A percentile compares a stretch with the other conserved stretches of the same genome.
Evolutionary conservation across 2,329 filamentous ascomycete species (phyloP).

Genomic region (Xylaria multiplex): DNA sequence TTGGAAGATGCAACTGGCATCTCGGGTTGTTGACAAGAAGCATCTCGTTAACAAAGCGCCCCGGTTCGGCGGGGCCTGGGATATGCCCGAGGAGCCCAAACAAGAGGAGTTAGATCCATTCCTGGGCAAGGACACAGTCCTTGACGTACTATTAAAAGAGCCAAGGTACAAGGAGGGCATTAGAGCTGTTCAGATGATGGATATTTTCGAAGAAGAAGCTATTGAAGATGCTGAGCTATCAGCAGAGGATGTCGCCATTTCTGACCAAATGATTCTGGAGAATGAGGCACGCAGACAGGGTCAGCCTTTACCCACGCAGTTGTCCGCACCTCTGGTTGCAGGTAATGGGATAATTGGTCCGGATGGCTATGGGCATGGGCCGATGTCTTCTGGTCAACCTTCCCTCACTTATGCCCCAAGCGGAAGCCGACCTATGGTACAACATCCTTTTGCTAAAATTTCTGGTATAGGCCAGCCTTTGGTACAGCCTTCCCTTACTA

Average conservation of each 20-base stretch:
- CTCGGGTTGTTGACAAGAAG: conserved; percentile 84
- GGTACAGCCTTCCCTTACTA: neutral
- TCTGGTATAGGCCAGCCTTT: neutral
- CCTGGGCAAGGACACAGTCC: conserved; percentile 70
- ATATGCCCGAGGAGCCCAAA: conserved; percentile 62
- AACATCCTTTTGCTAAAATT: neutral
- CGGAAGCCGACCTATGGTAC: neutral
- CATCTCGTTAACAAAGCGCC: conserved; percentile 75
- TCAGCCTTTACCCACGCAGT: conserved; percentile 18
- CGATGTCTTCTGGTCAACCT: neutral
- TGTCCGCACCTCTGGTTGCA: neutral
- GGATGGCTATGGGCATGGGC: conserved; percentile 3
- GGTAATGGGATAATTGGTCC: neutral
- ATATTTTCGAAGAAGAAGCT: conserved; percentile 78
- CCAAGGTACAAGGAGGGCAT: conserved; percentile 54
- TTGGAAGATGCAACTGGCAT: conserved; percentile 84
- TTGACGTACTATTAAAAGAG: conserved; percentile 59
- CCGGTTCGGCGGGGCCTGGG: conserved; percentile 67
- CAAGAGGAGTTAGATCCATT: conserved; percentile 63
- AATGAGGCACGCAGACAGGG: conserved; percentile 42
- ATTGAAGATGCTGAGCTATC: conserved; percentile 65
- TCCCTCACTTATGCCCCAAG: neutral
- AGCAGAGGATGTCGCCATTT: conserved; percentile 67
- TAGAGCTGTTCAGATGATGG: conserved; percentile 70
- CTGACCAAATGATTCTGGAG: conserved; percentile 53